Percentiles rank a stretch among this genome's conserved stretches.
Conservation (phyloP, 116 monocot species). For the Iris pallida region DNA sequence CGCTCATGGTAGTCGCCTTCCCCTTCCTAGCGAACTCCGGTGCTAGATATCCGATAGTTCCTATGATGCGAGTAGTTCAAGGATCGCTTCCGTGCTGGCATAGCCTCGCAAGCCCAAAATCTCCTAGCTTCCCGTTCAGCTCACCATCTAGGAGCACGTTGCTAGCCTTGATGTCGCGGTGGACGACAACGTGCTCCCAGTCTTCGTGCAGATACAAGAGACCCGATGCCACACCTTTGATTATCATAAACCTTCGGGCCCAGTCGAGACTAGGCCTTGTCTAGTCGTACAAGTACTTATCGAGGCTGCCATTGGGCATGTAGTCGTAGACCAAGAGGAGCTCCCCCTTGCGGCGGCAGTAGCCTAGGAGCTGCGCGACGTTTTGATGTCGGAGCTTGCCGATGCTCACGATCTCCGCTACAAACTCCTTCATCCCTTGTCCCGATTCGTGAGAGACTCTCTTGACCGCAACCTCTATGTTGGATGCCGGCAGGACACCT, state of each 20-base stretch:
- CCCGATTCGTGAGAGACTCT: constrained; percentile 13
- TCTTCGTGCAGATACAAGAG: constrained; percentile 53
- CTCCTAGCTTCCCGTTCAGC: no score
- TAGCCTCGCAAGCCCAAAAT: constrained; percentile 22
- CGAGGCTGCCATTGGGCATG: constrained; percentile 42
- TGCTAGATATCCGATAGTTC: constrained; percentile 50
- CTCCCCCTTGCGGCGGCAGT: constrained; percentile 33
- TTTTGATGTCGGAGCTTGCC: constrained; percentile 48
- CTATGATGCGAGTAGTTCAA: constrained; percentile 31
- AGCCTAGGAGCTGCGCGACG: constrained; percentile 45
- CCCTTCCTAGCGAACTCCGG: no score
- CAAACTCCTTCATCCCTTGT: constrained; percentile 16
- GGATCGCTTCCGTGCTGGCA: constrained; percentile 32
- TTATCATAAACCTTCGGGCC: constrained; percentile 33
- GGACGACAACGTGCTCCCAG: constrained; percentile 48
- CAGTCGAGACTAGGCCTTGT: constrained; percentile 16
- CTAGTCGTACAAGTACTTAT: constrained; percentile 17
- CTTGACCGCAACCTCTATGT: constrained; percentile 23
- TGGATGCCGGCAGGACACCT: constrained; percentile 27
- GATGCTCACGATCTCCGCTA: background rate
- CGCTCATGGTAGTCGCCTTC: constrained; percentile 30
- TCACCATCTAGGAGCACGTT: no score
- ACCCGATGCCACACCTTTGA: constrained; percentile 41
- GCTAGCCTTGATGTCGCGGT: background rate
- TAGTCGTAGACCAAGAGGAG: constrained; percentile 21